Base-by-base conservation (phyloP, 2,329 filamentous ascomycete species). In the Fusarium tanahbumbuense region DNA sequence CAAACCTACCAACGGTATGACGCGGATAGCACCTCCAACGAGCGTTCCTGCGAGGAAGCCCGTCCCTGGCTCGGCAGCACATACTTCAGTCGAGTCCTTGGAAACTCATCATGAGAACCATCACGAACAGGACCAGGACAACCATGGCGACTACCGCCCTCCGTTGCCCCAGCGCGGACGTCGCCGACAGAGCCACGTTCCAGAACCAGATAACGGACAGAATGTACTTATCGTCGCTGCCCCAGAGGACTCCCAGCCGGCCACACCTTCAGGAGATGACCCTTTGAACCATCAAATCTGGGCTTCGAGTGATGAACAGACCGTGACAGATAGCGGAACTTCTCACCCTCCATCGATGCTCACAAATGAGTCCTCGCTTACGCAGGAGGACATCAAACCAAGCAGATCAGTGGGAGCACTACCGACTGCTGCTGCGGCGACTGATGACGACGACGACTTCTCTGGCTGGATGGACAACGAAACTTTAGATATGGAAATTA, bases 41-140 rank as follows among this genome's bases (percentile, higher is more conserved):
- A 83, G 83, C 28, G 83, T 90, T 2, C 87, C 90, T 5, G 90
- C 88, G 76, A 84, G 91, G n/a, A 93, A 91, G 73, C 85, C 89
- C 4, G 80, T 91, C 11, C 81, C 86, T 22, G 79, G 84, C 23
- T 45, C 62, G 8, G 54, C 70, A 11, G 72, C 71, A 8, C 71
- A 67, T 3, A 48, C 50, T 30, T 56, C 71, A 11, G 37, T 57
- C 3, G 75, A 73, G 46, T 60, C 56, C 13, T 57, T 74, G 37
- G 73, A 77, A 73, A 70, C 76, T 49, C 75, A 77, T 4, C 75
- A 77, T 28, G 78, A 79, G 54, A 62, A 73, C n/a, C 66, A 67
- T 40, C 60, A 60, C 8, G 60, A 68, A 11, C 56, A 68, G 40
- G 68, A 61, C 5, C 59, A 75, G n/a, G 67, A 66, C 18, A 56